Base-by-base conservation (phyloP, 345 rosid species). In the Cardamine chenopodiifolia region DNA sequence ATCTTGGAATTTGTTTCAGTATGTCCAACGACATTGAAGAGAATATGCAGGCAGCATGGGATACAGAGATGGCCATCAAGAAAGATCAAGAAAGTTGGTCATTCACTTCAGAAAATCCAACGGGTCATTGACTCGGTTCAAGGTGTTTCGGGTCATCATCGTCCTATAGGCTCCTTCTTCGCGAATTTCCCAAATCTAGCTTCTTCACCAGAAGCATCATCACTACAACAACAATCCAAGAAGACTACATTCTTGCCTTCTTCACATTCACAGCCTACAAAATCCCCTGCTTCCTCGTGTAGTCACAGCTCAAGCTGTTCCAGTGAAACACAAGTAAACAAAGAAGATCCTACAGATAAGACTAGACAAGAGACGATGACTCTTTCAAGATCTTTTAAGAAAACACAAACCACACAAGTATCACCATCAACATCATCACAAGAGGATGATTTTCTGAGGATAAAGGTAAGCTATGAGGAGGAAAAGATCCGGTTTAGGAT, bases 51-150 rank as follows among this genome's bases (percentile, higher is more conserved):
- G 76, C 96, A 86, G 45, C 89, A 91, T 23, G 96, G 97, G 70
- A 91, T 94, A 80, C 81, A 79, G 18, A 83, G 93, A 35, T 94
- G 98, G 98, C 97, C 98, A 26, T 94, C 98, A 70, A 91, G 98
- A 69, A 88, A 91, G 80, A 86, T 94, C 82, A 91, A 86, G 88
- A 94, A 91, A 85, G 98, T 91, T 23, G 96, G 89, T 40, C 91
- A 87, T 67, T 91, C 98, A 2, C 86, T 94, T 23, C 88, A 86
- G 87, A 91, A 88, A 68, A 86, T 94, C 76, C 96, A 94, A 71
- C 80, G 58, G 2, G 93, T 91, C 34, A 90, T 94, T 5, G 86
- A 91, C 66, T 91, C 96, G 0, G 97, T 91, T 37, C 81, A 88
- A 79, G 93, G 92, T 35, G 85, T 85, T 47, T 82, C 97, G 3